Base-by-base conservation (phyloP, 1,284 basidiomycete species). In the Rhodotorula glutinis region DNA sequence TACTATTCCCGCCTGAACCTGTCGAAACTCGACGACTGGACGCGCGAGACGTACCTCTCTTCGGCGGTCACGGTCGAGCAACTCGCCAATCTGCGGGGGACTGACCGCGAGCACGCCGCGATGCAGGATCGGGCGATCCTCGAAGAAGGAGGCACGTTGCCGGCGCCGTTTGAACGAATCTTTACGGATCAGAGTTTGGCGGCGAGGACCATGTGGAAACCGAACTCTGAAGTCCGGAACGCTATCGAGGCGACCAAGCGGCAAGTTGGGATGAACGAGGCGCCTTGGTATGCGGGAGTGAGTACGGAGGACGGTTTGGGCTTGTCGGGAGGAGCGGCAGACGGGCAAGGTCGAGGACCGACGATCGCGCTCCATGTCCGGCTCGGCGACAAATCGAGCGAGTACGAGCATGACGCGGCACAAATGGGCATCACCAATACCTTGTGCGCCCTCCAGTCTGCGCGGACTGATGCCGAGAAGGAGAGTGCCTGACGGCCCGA, bases 361-460 rank as follows among this genome's bases (percentile, higher is more conserved):
- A 25, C 63, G 25, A 57, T 67, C 11, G 66, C 62, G 54, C n/a
- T 67, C 2, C 67, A 69, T 40, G 51, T 69, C 17, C 52, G 67
- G 7, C 47, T 69, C 2, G 67, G 67, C 10, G 67, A 69, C 60
- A 69, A 69, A 47, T 60, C 60, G 25, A 41, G 60, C 9, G 67
- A 69, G 53, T 69, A 65, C 60, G 55, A 55, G 38, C 67, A 65
- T 60, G 67, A 69, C 38, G 38, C 67, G 38, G 13, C 46, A 9
- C 60, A 62, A 47, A 69, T 69, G 67, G 67, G 67, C 8, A 69
- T 69, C 43, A 60, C 60, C 11, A 69, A 69, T 53, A 30, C 47
- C 13, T 69, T 69, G 62, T 55, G 23, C 41, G 49, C 27, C n/a
- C 29, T 33, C 29, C 14, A 27, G n/a, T 17, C 4, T 23, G 4